phyloP scores from a whole-genome alignment of 306 rosid species.

The Gleditsia sinensis region DNA sequence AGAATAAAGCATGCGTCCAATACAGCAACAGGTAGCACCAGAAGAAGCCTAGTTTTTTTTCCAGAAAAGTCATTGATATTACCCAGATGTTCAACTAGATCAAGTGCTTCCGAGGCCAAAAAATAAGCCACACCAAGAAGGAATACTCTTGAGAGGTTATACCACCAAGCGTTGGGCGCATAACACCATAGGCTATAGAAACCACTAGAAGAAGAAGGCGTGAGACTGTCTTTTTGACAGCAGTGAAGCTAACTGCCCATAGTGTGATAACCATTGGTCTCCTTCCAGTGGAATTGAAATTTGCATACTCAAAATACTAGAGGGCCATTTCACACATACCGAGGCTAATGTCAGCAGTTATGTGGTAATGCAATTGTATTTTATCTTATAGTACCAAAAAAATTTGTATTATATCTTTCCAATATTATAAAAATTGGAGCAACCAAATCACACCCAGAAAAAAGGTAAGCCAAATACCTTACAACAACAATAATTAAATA shows the following conservation, averaged over 20 bases:
- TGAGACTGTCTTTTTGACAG: constrained; percentile 69
- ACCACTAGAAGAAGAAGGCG: constrained; percentile 75
- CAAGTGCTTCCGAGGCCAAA: constrained; percentile 73
- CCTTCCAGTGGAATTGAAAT: constrained; percentile 71
- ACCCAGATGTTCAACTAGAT: constrained; percentile 79
- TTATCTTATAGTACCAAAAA: too few species aligned
- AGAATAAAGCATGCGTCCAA: constrained; percentile 77
- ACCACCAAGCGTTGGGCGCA: constrained; percentile 71
- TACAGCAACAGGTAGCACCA: constrained; percentile 72
- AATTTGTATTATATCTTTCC: constrained; percentile 78
- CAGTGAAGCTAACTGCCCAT: constrained; percentile 70
- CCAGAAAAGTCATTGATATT: constrained; percentile 76
- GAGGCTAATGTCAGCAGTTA: constrained; percentile 71
- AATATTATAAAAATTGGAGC: constrained; percentile 59
- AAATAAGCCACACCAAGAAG: constrained; percentile 65
- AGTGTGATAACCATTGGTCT: constrained; percentile 71
- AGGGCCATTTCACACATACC: constrained; percentile 87
- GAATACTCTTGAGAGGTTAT: constrained; percentile 55
- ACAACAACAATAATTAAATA: too few species aligned
- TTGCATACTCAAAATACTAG: constrained; percentile 77
- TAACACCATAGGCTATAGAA: constrained; percentile 73
- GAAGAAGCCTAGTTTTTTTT: constrained; percentile 60
- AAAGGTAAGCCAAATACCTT: constrained; percentile 70
- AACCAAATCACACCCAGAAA: constrained; percentile 72
- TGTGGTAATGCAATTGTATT: constrained; percentile 72